Conservation (phyloP, 2,329 filamentous ascomycete species). For the Annulohypoxylon truncatum region DNA sequence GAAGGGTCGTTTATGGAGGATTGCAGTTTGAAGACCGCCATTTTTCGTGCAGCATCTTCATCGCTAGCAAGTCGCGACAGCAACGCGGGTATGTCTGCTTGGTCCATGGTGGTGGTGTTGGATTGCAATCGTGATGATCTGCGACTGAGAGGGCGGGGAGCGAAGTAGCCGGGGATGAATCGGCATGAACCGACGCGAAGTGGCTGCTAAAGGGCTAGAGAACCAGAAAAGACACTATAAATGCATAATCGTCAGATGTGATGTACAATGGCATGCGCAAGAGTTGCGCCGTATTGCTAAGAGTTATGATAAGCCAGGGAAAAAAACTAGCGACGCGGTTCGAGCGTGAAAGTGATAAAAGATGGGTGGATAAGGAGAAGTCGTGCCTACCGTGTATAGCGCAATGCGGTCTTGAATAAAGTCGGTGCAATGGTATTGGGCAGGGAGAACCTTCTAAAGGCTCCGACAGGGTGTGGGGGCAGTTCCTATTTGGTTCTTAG, state of each 20-base stretch:
- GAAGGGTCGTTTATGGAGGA: conserved; percentile 93
- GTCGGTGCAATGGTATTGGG: conserved; percentile 24
- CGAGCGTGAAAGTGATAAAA: conserved; percentile 8
- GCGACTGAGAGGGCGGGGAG: conserved; percentile 24
- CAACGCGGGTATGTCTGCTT: conserved; percentile 74
- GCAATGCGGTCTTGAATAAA: conserved; percentile 22
- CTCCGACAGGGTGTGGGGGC: conserved; percentile 21
- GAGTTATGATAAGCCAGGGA: neutral
- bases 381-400: conserved; percentile 15
- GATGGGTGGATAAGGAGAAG: conserved; percentile 15
- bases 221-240: conserved; percentile 32
- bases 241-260: conserved; percentile 27
- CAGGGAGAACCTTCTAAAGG: conserved; percentile 15
- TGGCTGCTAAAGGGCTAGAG: conserved; percentile 20
- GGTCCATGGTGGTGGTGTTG: conserved; percentile 63
- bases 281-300: neutral
- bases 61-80: conserved; percentile 73
- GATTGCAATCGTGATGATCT: conserved; percentile 15
- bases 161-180: conserved; percentile 11
- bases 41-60: conserved; percentile 94
- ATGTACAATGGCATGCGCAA: conserved; percentile 15
- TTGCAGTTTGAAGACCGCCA: conserved; percentile 99
- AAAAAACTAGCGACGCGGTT: conserved; percentile 2
- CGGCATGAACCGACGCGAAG: conserved; percentile 27
- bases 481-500: conserved; percentile 25